Evolutionary conservation across 768 basidiomycete species (phyloP).

Genomic region (Aureoboletus auriporus): DNA sequence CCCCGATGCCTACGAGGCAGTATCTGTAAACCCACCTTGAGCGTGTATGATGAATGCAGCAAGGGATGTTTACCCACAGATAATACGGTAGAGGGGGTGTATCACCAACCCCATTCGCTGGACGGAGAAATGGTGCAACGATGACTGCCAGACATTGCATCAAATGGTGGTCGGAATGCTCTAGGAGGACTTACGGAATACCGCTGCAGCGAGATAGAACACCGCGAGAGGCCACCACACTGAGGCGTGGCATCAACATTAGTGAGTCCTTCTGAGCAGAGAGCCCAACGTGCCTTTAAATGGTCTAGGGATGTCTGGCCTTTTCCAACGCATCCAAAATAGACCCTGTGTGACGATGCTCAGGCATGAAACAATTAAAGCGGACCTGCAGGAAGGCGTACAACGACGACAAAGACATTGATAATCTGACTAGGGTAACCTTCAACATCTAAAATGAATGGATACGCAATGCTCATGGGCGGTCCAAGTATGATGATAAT

Average conservation of each 20-base stretch:
- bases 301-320: constrained; percentile 44
- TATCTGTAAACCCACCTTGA: constrained; percentile 36
- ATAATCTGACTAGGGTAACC: constrained; percentile 49
- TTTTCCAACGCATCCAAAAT: constrained; percentile 52
- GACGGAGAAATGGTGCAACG: constrained; percentile 51
- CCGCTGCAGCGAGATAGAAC: constrained; percentile 49
- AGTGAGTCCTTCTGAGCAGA: not conserved
- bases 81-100: constrained; percentile 61
- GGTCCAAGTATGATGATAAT: constrained; percentile 54
- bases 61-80: constrained; percentile 26
- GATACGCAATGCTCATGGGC: constrained; percentile 50
- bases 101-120: constrained; percentile 52
- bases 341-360: constrained; percentile 37
- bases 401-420: constrained; percentile 52
- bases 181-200: constrained; percentile 40
- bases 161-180: constrained; percentile 28
- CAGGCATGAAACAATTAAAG: constrained; percentile 25
- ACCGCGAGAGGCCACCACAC: constrained; percentile 55
- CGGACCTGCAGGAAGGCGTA: constrained; percentile 23
- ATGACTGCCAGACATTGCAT: constrained; percentile 35
- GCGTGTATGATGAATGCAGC: constrained; percentile 32
- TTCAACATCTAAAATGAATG: constrained; percentile 58
- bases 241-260: constrained; percentile 14
- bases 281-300: constrained; percentile 41
- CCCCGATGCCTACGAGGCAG: constrained; percentile 48